phyloP scores from a whole-genome alignment of 2,329 filamentous ascomycete genomes.

The Neofusicoccum umdonicola region DNA sequence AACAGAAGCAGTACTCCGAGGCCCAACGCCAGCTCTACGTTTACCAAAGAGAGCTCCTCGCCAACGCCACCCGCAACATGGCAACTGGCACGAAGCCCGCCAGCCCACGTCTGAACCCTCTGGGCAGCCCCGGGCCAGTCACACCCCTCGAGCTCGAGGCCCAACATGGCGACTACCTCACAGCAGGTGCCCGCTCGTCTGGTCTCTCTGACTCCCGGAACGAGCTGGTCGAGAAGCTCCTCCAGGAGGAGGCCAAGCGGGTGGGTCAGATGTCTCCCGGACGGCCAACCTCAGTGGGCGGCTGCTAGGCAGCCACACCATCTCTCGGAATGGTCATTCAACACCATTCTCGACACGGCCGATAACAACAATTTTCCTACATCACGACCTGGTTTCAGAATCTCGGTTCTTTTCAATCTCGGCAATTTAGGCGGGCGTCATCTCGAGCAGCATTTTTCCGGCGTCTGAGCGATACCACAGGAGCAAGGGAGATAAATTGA shows the following conservation, averaged over 20 bases:
- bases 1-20: conserved; percentile 46
- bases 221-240: conserved; percentile 49
- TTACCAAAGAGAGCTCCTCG: conserved; percentile 48
- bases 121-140: conserved; percentile 52
- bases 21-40: conserved; percentile 49
- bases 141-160: conserved; percentile 53
- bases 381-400: not conserved
- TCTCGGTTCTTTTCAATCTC: not conserved
- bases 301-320: not conserved
- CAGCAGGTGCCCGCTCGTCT: conserved; percentile 39
- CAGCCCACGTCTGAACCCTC: conserved; percentile 49
- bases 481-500: conserved; percentile 6
- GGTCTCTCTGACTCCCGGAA: conserved; percentile 24
- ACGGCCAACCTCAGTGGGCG: conserved; percentile 9
- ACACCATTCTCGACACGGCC: not conserved
- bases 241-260: conserved; percentile 44
- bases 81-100: conserved; percentile 36
- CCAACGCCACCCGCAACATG: conserved; percentile 22
- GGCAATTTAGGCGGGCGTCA: conserved; percentile 9
- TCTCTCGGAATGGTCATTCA: not conserved
- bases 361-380: not conserved
- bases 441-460: conserved; percentile 9
- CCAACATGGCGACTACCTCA: conserved; percentile 44
- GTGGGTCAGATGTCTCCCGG: conserved; percentile 28
- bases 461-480: conserved; percentile 6